Evolutionary conservation across 345 rosid species (phyloP).

Genomic region (Populus ilicifolia): DNA sequence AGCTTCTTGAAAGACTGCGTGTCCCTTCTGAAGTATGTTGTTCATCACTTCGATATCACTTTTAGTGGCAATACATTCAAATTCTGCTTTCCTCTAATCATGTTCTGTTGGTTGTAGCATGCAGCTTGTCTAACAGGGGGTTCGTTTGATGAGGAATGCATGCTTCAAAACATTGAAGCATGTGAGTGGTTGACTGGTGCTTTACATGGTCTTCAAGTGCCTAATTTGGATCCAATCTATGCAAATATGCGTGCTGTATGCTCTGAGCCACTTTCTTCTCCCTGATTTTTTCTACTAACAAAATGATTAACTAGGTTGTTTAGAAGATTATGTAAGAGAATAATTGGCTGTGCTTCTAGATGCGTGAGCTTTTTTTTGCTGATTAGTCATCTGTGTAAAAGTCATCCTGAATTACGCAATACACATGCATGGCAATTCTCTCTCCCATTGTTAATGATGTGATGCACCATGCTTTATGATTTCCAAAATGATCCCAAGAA

Average conservation of each 20-base stretch:
- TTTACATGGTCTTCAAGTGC: constrained; percentile 70
- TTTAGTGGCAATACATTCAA: not conserved
- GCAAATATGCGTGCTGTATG: constrained; percentile 91
- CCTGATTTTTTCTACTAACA: not conserved
- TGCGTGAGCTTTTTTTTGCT: not conserved
- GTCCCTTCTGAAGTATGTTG: constrained; percentile 81
- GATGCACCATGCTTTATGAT: not conserved
- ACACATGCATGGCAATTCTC: not conserved
- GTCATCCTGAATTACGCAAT: not conserved
- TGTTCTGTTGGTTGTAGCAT: constrained; percentile 53
- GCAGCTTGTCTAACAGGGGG: constrained; percentile 83
- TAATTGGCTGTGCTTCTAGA: not conserved
- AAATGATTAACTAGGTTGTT: not conserved
- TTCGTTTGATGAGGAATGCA: constrained; percentile 83
- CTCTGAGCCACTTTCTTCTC: constrained; percentile 14
- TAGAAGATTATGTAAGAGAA: not conserved
- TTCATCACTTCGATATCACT: not conserved
- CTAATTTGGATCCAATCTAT: constrained; percentile 72
- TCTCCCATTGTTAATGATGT: not conserved
- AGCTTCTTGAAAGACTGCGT: constrained; percentile 70
- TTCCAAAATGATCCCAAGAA: not conserved
- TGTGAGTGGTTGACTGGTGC: constrained; percentile 97
- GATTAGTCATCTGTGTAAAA: not conserved
- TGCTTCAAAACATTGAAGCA: constrained; percentile 92
- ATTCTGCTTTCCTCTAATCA: constrained; percentile 19